Percentiles rank a stretch among this genome's conserved stretches.
These are phyloP conservation scores for Phaeosphaeriaceae sp. DNA, from an alignment of 2,329 filamentous ascomycete species.

Conservation along the genomic window DNA sequence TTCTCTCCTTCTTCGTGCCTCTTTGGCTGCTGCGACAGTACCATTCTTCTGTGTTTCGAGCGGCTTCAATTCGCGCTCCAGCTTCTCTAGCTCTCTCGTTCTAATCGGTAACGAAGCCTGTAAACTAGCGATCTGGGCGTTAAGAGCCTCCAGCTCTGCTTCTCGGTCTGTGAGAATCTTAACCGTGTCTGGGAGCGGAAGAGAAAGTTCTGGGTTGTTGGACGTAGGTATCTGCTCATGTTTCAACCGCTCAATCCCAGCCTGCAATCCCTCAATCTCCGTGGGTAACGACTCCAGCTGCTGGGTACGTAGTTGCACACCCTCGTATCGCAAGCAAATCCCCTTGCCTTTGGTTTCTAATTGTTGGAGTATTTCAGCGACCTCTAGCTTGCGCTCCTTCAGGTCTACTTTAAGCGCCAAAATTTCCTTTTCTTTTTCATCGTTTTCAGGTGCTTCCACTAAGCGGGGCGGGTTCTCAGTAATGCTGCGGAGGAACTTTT, in stretches of 20 bases:
- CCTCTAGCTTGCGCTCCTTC: conserved; percentile 80
- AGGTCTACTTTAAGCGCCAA: conserved; percentile 74
- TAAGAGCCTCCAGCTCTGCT: conserved; percentile 49
- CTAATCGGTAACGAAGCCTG: conserved; percentile 69
- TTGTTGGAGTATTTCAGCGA: conserved; percentile 73
- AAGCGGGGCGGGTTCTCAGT: conserved; percentile 89
- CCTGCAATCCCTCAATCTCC: conserved; percentile 60
- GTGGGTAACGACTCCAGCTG: conserved; percentile 59
- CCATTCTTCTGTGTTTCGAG: conserved; percentile 71
- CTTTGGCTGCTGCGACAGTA: conserved; percentile 70
- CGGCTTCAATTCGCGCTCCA: conserved; percentile 71
- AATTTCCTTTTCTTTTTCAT: conserved; percentile 61
- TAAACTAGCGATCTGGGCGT: conserved; percentile 56
- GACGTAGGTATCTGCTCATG: conserved; percentile 42
- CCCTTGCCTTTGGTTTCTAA: conserved; percentile 70
- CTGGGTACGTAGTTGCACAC: conserved; percentile 59
- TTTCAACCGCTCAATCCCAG: conserved; percentile 56
- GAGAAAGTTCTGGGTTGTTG: conserved; percentile 49
- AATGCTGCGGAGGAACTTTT: conserved; percentile 93
- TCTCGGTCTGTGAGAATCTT: conserved; percentile 49
- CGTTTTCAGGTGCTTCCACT: conserved; percentile 80
- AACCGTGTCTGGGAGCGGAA: conserved; percentile 54
- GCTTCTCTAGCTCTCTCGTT: conserved; percentile 68
- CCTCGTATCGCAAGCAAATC: conserved; percentile 64
- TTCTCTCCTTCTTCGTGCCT: conserved; percentile 73